Percentiles rank a stretch among this genome's conserved stretches.
phyloP scores from a whole-genome alignment of 306 rosid genomes.

The Prunus armeniaca region DNA sequence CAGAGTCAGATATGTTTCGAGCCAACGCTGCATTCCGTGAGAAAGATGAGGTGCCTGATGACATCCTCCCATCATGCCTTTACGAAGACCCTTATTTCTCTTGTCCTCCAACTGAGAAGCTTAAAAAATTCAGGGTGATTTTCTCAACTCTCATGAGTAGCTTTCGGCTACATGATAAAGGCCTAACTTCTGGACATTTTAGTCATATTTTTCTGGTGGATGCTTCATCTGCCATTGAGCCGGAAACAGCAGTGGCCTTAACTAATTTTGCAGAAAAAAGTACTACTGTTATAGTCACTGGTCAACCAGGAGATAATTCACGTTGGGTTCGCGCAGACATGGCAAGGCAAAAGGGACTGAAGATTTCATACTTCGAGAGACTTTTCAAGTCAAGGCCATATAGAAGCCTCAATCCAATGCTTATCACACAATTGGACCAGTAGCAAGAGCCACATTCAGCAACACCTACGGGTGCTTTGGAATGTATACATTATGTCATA shows the following conservation, averaged over 20 bases:
- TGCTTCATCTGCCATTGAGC: constrained; percentile 40
- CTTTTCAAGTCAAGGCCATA: neutral
- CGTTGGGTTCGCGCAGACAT: constrained; percentile 26
- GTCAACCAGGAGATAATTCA: constrained; percentile 8
- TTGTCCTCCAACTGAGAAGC: constrained; percentile 26
- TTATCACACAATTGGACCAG: neutral
- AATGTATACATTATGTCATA: no score
- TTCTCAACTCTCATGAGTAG: constrained; percentile 39
- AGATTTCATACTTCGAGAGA: neutral
- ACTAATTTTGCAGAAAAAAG: constrained; percentile 25
- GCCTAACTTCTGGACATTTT: constrained; percentile 32
- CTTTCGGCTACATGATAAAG: constrained; percentile 31
- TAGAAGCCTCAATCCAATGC: neutral
- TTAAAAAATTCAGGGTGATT: constrained; percentile 26
- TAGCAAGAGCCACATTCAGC: neutral
- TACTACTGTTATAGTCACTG: constrained; percentile 32
- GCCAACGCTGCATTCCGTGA: constrained; percentile 26
- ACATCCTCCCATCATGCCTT: constrained; percentile 31
- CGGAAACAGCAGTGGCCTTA: constrained; percentile 26
- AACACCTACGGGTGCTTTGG: neutral
- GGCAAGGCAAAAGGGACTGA: constrained; percentile 28
- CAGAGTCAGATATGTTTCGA: constrained; percentile 26
- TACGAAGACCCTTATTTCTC: constrained; percentile 23
- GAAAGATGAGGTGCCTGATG: constrained; percentile 20
- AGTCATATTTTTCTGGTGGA: constrained; percentile 38